These are phyloP conservation scores for Leccinum pallidistipes DNA, from an alignment of 1,284 basidiomycete species.

Conservation along the genomic window DNA sequence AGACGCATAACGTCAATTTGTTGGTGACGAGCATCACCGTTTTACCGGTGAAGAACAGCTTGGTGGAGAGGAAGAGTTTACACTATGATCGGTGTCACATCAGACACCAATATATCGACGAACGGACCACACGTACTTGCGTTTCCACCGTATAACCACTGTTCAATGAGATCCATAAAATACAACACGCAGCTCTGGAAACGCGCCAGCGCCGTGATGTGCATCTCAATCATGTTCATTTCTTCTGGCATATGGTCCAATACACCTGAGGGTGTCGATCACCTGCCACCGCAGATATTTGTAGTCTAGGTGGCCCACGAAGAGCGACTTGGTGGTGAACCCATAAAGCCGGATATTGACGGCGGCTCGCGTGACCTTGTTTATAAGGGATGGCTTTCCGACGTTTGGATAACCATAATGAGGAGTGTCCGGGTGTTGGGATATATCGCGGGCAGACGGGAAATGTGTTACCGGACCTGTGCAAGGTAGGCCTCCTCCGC, in stretches of 20 bases:
- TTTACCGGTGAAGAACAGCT: conserved; percentile 91
- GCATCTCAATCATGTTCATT: too few species aligned
- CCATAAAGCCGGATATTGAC: conserved; percentile 98
- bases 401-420: conserved; percentile 98
- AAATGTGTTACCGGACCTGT: conserved; percentile 96
- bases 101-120: background rate
- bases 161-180: conserved; percentile 86
- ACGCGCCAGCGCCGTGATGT: too few species aligned
- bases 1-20: conserved; percentile 91
- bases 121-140: conserved; percentile 54
- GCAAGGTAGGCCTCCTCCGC: conserved; percentile 96
- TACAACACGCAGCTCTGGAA: too few species aligned
- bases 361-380: conserved; percentile 95
- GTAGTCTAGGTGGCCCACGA: too few species aligned
- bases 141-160: conserved; percentile 72
- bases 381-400: conserved; percentile 96
- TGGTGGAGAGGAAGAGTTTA: conserved; percentile 97
- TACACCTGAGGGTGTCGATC: too few species aligned
- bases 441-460: conserved; percentile 93
- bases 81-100: conserved; percentile 52
- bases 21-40: conserved; percentile 92
- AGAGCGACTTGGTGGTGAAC: conserved; percentile 85
- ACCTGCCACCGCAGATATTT: too few species aligned
- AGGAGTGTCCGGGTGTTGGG: conserved; percentile 96
- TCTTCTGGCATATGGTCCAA: too few species aligned